A percentile compares a stretch with the other conserved stretches of the same genome.
phyloP scores from a whole-genome alignment of 768 basidiomycete genomes.

The Termitomyces sp. region DNA sequence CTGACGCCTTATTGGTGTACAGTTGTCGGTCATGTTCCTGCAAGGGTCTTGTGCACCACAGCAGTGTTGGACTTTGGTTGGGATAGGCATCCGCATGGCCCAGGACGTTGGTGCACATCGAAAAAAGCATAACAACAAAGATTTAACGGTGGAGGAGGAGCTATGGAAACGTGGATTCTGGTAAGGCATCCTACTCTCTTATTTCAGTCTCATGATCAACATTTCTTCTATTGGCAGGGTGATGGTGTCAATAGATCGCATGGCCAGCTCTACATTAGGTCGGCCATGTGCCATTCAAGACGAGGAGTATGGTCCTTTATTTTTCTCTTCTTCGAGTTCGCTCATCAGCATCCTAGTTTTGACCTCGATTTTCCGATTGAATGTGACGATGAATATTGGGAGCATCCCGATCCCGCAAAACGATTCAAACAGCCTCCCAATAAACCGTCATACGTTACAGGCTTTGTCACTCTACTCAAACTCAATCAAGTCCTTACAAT shows the following conservation, averaged over 20 bases:
- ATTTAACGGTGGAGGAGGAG: constrained; percentile 56
- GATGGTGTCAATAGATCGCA: constrained; percentile 49
- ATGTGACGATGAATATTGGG: constrained; percentile 78
- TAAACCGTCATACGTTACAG: constrained; percentile 53
- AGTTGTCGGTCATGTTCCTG: constrained; percentile 55
- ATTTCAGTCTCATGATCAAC: constrained; percentile 13
- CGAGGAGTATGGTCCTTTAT: constrained; percentile 57
- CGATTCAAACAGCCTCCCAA: constrained; percentile 69
- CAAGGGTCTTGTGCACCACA: constrained; percentile 59
- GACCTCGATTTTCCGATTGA: constrained; percentile 66
- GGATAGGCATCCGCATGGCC: constrained; percentile 68
- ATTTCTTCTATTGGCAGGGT: constrained; percentile 35
- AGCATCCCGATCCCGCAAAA: constrained; percentile 48
- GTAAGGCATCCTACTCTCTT: constrained; percentile 22
- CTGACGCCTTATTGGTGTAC: not conserved
- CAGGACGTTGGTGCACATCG: constrained; percentile 79
- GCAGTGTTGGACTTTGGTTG: constrained; percentile 65
- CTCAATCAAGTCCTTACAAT: constrained; percentile 64
- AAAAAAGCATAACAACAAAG: constrained; percentile 25
- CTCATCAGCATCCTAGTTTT: constrained; percentile 40
- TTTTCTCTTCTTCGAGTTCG: constrained; percentile 1
- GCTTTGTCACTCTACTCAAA: constrained; percentile 53
- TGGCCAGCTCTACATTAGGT: constrained; percentile 53
- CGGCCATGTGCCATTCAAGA: constrained; percentile 78
- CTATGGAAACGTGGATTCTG: constrained; percentile 73